phyloP scores from a whole-genome alignment of 2,329 filamentous ascomycete genomes.

The Colletotrichum graminicola region DNA sequence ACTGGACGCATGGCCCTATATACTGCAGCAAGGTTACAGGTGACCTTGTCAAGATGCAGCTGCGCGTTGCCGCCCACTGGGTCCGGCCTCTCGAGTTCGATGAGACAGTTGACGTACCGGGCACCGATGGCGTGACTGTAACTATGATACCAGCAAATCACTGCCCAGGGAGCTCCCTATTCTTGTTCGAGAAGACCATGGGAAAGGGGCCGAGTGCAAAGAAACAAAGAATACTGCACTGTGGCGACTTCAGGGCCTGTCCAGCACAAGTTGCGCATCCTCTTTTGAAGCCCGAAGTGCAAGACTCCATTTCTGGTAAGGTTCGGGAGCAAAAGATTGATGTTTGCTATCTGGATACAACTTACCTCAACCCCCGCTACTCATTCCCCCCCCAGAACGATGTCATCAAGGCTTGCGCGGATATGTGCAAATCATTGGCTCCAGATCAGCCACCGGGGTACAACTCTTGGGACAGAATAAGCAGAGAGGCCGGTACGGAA shows the following conservation, averaged over 20 bases:
- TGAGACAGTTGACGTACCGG: slow-evolving; percentile 80
- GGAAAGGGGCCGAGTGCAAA: slow-evolving; percentile 70
- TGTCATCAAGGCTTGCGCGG: slow-evolving; percentile 88
- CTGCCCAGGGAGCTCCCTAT: slow-evolving; percentile 94
- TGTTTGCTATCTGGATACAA: slow-evolving; percentile 96
- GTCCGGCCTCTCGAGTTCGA: slow-evolving; percentile 90
- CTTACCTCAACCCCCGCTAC: slow-evolving; percentile 95
- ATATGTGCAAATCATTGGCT: slow-evolving; percentile 84
- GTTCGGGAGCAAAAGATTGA: slow-evolving; percentile 88
- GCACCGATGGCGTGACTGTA: slow-evolving; percentile 84
- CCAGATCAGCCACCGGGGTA: slow-evolving; percentile 69
- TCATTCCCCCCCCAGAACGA: slow-evolving; percentile 91
- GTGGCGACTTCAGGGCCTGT: slow-evolving; percentile 95
- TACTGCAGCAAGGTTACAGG: slow-evolving; percentile 95
- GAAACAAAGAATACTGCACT: slow-evolving; percentile 87
- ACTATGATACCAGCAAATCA: slow-evolving; percentile 98
- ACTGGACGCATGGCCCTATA: slow-evolving; percentile 93
- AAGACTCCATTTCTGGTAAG: slow-evolving; percentile 79
- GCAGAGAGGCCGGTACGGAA: slow-evolving; percentile 56
- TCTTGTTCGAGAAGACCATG: slow-evolving; percentile 86
- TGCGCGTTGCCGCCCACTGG: slow-evolving; percentile 88
- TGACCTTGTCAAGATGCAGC: slow-evolving; percentile 87
- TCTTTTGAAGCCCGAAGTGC: slow-evolving; percentile 79
- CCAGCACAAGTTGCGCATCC: slow-evolving; percentile 86
- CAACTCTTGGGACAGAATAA: slow-evolving; percentile 59